A percentile compares a stretch with the other conserved stretches of the same genome.
These are phyloP conservation scores for Cucurbitaria berberidis DNA, from an alignment of 2,329 filamentous ascomycete genomes.

Conservation along the genomic window DNA sequence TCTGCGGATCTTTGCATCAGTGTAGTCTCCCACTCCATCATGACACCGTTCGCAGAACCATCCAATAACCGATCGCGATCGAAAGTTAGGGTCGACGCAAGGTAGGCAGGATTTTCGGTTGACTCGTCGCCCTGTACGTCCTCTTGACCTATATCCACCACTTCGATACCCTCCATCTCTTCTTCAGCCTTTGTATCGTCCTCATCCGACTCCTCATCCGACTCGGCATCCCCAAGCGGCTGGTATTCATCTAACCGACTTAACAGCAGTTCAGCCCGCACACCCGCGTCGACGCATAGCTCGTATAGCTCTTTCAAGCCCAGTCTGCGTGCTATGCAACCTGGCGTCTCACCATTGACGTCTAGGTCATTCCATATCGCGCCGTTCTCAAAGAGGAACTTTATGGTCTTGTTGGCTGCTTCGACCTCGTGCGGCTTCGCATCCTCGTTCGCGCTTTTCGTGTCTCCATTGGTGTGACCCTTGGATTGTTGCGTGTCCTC, in stretches of 20 bases:
- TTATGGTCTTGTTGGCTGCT: conserved; percentile 69
- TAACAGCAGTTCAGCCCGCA: conserved; percentile 86
- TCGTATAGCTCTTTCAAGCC: conserved; percentile 76
- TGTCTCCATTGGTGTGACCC: conserved; percentile 35
- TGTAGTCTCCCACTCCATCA: conserved; percentile 61
- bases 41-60: conserved; percentile 57
- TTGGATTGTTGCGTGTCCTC: conserved; percentile 36
- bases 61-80: conserved; percentile 55
- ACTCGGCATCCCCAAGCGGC: conserved; percentile 66
- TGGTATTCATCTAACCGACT: conserved; percentile 83
- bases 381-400: conserved; percentile 81
- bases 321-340: conserved; percentile 77
- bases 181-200: conserved; percentile 43
- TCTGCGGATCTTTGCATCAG: conserved; percentile 57
- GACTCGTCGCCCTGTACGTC: conserved; percentile 37
- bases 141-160: conserved; percentile 35
- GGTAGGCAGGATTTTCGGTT: conserved; percentile 56
- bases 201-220: conserved; percentile 56
- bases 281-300: conserved; percentile 85
- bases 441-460: conserved; percentile 36
- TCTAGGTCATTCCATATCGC: conserved; percentile 99
- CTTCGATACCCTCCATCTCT: conserved; percentile 30
- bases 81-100: conserved; percentile 56
- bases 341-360: conserved; percentile 83
- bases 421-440: conserved; percentile 50